Base-by-base conservation (phyloP, 352 stramenopile species). In the Phytophthora cactorum region DNA sequence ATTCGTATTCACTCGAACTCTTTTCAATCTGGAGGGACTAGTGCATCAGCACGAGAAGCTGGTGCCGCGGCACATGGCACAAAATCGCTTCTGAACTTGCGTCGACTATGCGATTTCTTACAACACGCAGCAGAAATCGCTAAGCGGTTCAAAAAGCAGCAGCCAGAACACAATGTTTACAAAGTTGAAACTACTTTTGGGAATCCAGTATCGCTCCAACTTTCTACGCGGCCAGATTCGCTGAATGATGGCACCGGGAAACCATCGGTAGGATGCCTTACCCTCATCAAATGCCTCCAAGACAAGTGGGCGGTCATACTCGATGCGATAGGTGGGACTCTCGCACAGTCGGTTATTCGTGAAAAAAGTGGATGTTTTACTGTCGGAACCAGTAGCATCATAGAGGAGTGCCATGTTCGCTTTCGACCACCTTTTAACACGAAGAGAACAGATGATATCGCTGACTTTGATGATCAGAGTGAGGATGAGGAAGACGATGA, bases 141-240 rank as follows among this genome's bases (percentile, higher is more conserved):
- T 3, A 68, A 70, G 7, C 46, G 32, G 14, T 89, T 81, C 55
- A 67, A 65, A 64, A 65, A 72, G n/a, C 57, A 73, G n/a, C 81
- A 93, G 22, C 62, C 65, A 25, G 56, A 25, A 10, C 62, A 68
- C 50, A 82, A 47, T 55, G 77, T 72, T 50, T 87, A 76, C 51
- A 75, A 72, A 29, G 75, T 93, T 0, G 86, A 93, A 64, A 80
- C 79, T 5, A 86, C 80, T 8, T 93, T 93, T 44, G 84, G 79
- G 2, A 93, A 93, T 39, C 28, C 59, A 22, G 69, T 93, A 3
- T 92, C 86, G 11, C 62, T 56, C 10, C 68, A 74, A n/a, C 60
- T 79, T 15, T 64, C 52, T 5, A 46, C 45, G 9, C 28, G 4
- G 6, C 17, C 52, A 51, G 12, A 31, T 63, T 1, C 25, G 28